These are phyloP conservation scores for Xylaria arbuscula DNA, from an alignment of 2,329 filamentous ascomycete species.

Conservation along the genomic window DNA sequence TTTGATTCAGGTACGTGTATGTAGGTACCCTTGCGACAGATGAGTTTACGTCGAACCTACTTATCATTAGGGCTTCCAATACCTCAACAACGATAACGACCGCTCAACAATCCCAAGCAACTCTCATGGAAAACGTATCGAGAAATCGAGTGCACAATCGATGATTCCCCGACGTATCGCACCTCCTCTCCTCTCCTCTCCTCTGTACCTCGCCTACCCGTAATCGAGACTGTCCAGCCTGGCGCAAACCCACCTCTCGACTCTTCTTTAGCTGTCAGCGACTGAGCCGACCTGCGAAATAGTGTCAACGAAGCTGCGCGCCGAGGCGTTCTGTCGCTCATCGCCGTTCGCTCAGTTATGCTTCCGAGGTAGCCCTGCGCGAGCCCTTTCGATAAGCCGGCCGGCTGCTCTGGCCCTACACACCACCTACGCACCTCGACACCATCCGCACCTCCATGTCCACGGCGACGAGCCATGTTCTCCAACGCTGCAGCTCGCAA, in stretches of 20 bases:
- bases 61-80: neutral
- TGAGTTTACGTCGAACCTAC: neutral
- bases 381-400: slow-evolving; percentile 53
- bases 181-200: too few relatives aligned
- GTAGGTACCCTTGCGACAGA: slow-evolving; percentile 18
- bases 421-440: slow-evolving; percentile 5
- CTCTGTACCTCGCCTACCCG: neutral
- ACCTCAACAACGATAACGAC: neutral
- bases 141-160: neutral
- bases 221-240: neutral
- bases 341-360: slow-evolving; percentile 55
- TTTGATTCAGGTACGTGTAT: too few relatives aligned
- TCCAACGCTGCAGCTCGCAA: slow-evolving; percentile 68
- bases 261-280: neutral
- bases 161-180: neutral
- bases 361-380: slow-evolving; percentile 59
- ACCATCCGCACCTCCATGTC: neutral
- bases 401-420: slow-evolving; percentile 43
- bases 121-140: neutral
- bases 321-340: slow-evolving; percentile 19
- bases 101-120: too few relatives aligned
- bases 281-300: neutral
- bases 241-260: slow-evolving; percentile 4
- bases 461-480: slow-evolving; percentile 64
- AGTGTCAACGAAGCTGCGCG: slow-evolving; percentile 1